These are phyloP conservation scores for Madurella fahalii DNA, from an alignment of 2,329 filamentous ascomycete species.

Conservation along the genomic window DNA sequence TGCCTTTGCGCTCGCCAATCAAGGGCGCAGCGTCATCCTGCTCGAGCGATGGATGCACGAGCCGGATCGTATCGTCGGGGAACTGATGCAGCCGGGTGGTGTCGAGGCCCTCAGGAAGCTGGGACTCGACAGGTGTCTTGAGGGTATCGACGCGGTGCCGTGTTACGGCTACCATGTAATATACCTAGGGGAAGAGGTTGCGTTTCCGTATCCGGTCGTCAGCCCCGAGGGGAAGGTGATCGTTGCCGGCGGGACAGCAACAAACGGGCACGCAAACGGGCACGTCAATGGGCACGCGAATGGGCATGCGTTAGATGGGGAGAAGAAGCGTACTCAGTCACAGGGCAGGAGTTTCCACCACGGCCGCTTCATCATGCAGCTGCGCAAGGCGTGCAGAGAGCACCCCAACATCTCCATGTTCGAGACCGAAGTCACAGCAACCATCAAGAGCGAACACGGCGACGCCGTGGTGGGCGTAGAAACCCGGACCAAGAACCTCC, in stretches of 20 bases:
- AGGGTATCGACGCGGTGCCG: constrained; percentile 80
- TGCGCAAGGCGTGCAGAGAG: constrained; percentile 68
- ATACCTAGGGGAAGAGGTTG: constrained; percentile 69
- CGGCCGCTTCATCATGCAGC: constrained; percentile 81
- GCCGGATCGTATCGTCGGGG: constrained; percentile 92
- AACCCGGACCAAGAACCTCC: constrained; percentile 59
- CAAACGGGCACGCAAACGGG: constrained; percentile 18
- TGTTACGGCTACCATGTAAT: constrained; percentile 85
- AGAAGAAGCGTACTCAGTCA: constrained; percentile 42
- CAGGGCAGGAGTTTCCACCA: constrained; percentile 88
- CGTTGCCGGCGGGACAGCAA: constrained; percentile 2
- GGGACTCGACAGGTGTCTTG: constrained; percentile 75
- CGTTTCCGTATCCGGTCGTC: constrained; percentile 73
- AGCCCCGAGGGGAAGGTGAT: constrained; percentile 42
- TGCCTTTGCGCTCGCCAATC: constrained; percentile 78
- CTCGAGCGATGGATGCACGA: constrained; percentile 87
- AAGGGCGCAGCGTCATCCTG: constrained; percentile 85
- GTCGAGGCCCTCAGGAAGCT: constrained; percentile 75
- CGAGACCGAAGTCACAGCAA: constrained; percentile 78
- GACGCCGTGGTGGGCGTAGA: constrained; percentile 80
- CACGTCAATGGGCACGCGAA: constrained; percentile 7
- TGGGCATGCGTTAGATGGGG: constrained; percentile 2
- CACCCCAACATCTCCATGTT: constrained; percentile 85
- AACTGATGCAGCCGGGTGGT: constrained; percentile 90
- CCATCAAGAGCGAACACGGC: constrained; percentile 65